Conservation (phyloP, 306 rosid genomes). For the Fragaria vesca region DNA sequence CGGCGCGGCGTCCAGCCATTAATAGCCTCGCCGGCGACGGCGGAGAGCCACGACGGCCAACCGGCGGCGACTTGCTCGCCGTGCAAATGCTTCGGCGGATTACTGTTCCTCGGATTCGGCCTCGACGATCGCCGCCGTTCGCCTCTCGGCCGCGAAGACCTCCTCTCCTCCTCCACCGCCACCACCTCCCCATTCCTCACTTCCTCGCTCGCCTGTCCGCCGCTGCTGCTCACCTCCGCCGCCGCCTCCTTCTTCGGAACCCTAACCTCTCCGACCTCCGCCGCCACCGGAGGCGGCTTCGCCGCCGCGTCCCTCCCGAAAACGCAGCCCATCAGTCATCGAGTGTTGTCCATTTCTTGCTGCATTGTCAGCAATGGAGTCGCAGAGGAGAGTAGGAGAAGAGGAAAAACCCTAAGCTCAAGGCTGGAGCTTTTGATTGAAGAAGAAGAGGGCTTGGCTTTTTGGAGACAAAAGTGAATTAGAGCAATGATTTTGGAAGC, state of each 20-base stretch:
- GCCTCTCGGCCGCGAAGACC: constrained; percentile 41
- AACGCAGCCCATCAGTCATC: constrained; percentile 87
- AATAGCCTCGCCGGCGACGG: constrained; percentile 97
- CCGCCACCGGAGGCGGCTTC: constrained; percentile 9
- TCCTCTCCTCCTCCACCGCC: constrained; percentile 48
- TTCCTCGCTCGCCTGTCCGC: constrained; percentile 1
- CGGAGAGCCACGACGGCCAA: constrained; percentile 98
- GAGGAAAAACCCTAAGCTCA: background rate
- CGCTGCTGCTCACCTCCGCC: constrained; percentile 2
- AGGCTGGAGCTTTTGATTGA: constrained; percentile 34
- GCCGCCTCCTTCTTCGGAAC: constrained; percentile 17
- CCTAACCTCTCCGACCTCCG: constrained; percentile 26
- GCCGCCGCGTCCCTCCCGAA: constrained; percentile 58
- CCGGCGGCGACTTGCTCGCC: constrained; percentile 99
- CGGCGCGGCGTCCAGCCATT: constrained; percentile 91
- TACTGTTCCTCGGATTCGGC: constrained; percentile 91
- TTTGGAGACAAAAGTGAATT: constrained; percentile 73
- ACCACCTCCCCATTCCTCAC: constrained; percentile 41
- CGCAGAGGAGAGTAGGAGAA: background rate
- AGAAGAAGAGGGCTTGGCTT: constrained; percentile 45
- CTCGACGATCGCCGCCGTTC: constrained; percentile 65
- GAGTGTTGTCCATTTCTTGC: constrained; percentile 32
- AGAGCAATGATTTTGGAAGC: constrained; percentile 67
- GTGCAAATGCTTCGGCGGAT: constrained; percentile 73
- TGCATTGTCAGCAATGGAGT: constrained; percentile 21